Base-by-base conservation (phyloP, 495 filamentous ascomycete genomes). In the Mycothermus thermophilus region DNA sequence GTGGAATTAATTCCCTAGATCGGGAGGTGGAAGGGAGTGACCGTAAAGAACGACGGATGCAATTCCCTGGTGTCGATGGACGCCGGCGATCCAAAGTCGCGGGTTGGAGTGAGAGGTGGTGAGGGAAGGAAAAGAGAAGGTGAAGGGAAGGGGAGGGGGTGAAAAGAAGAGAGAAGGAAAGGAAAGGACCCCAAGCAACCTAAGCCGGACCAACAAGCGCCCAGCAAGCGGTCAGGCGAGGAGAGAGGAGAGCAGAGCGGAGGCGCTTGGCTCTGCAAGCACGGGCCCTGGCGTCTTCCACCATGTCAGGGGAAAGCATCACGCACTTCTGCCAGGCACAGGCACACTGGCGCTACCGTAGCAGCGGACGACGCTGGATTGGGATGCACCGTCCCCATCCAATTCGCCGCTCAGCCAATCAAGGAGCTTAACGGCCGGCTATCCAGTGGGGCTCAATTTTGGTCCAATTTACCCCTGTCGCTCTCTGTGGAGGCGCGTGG, bases 1-100 rank as follows among this genome's bases (percentile, higher is more conserved):
- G n/a, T n/a, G n/a, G n/a, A 37, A 25, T 15, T 15, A 32, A 17
- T 38, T 35, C 47, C 48, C 41, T 29, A n/a, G 28, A 37, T 25
- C 26, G 45, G 37, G 46, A 52, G 33, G 47, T 24, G 40, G 43
- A 52, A 57, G 16, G 51, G 46, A 52, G 40, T 52, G 51, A 24
- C 13, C 27, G 11, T 21, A 37, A 41, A 31, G 31, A 34, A 27
- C 30, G 40, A 29, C 19, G 30, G 33, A 26, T 23, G 41, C 23
- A 30, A 23, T 42, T 32, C 47, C 47, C 31, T 27, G 30, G 22
- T 43, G 25, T 35, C 30, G 13, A n/a, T n/a, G 37, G 41, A 44
- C 41, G 51, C 41, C 48, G 53, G n/a, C n/a, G n/a, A n/a, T n/a
- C n/a, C n/a, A n/a, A n/a, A n/a, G n/a, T n/a, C n/a, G n/a, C n/a